These are phyloP conservation scores for Candida maris DNA, from an alignment of 805 yeast species.

Conservation along the genomic window DNA sequence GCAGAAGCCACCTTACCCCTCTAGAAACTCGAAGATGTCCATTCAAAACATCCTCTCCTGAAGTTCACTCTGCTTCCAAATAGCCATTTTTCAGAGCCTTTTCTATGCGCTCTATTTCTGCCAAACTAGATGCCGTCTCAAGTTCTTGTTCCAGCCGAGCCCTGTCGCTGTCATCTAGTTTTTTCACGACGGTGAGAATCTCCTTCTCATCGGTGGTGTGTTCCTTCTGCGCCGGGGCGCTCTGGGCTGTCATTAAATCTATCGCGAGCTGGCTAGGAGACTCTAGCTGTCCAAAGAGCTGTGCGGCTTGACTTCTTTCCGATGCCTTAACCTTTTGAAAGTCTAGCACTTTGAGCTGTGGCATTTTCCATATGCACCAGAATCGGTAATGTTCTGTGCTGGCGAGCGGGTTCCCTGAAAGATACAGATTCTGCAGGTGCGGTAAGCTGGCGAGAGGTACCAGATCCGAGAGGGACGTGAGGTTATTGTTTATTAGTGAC, in stretches of 20 bases:
- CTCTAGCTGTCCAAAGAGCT: slow-evolving; percentile 37
- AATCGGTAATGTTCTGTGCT: slow-evolving; percentile 51
- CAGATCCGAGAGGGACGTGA: slow-evolving; percentile 43
- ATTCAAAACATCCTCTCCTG: slow-evolving; percentile 21
- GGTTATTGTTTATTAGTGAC: slow-evolving; percentile 48
- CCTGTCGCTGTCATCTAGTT: slow-evolving; percentile 54
- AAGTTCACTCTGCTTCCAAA: slow-evolving; percentile 13
- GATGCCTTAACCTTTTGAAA: slow-evolving; percentile 53
- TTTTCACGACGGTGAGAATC: slow-evolving; percentile 30
- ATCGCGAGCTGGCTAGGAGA: slow-evolving; percentile 32
- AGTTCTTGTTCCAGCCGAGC: slow-evolving; percentile 49
- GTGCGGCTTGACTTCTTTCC: slow-evolving; percentile 48
- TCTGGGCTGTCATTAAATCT: slow-evolving; percentile 18
- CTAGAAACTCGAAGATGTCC: slow-evolving; percentile 12
- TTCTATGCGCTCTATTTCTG: slow-evolving; percentile 73
- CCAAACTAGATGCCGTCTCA: slow-evolving; percentile 60
- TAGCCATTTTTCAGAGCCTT: slow-evolving; percentile 41
- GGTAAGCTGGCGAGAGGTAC: slow-evolving; percentile 33
- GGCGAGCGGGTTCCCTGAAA: slow-evolving; percentile 59
- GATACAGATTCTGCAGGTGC: slow-evolving; percentile 44
- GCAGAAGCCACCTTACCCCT: background rate
- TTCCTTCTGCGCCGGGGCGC: slow-evolving; percentile 5
- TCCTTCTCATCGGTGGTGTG: slow-evolving; percentile 12
- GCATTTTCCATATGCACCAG: slow-evolving; percentile 58
- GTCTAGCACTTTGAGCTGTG: slow-evolving; percentile 63